A percentile compares a stretch with the other conserved stretches of the same genome.
These are phyloP conservation scores for Epicoccum nigrum DNA, from an alignment of 2,329 filamentous ascomycete genomes.

Conservation along the genomic window DNA sequence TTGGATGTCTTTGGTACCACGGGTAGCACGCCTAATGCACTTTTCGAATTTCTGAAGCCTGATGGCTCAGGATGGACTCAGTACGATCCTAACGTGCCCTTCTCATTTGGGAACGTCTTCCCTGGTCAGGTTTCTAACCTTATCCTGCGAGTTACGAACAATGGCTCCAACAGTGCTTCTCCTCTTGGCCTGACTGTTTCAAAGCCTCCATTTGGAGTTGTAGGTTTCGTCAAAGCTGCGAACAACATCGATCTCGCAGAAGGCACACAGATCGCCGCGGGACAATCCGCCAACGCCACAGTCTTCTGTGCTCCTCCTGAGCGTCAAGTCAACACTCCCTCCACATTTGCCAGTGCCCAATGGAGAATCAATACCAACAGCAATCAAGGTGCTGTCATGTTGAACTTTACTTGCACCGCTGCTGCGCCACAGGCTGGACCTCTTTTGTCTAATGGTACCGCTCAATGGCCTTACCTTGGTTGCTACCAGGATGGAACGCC, in stretches of 20 bases:
- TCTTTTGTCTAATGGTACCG: conserved; percentile 52
- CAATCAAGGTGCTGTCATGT: conserved; percentile 54
- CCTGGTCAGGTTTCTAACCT: conserved; percentile 58
- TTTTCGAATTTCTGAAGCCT: conserved; percentile 62
- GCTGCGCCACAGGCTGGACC: conserved; percentile 61
- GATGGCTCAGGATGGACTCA: conserved; percentile 57
- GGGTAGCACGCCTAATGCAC: conserved; percentile 56
- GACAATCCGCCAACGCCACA: conserved; percentile 58
- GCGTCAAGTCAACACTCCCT: conserved; percentile 62
- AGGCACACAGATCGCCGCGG: conserved; percentile 58
- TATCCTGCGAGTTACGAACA: conserved; percentile 62
- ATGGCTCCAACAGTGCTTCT: conserved; percentile 39
- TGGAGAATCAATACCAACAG: conserved; percentile 62
- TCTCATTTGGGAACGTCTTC: conserved; percentile 63
- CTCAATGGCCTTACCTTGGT: conserved; percentile 60
- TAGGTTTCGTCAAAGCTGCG: conserved; percentile 60
- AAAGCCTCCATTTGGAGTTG: conserved; percentile 64
- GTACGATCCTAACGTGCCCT: conserved; percentile 53
- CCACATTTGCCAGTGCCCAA: conserved; percentile 55
- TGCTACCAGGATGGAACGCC: conserved; percentile 65
- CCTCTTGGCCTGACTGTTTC: conserved; percentile 58
- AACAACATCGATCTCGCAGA: conserved; percentile 66
- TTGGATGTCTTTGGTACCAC: conserved; percentile 58
- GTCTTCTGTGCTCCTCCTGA: conserved; percentile 64
- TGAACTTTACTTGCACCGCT: conserved; percentile 60